These are phyloP conservation scores for Penicillium aurantiogriseum DNA, from an alignment of 2,329 filamentous ascomycete genomes.

Conservation along the genomic window DNA sequence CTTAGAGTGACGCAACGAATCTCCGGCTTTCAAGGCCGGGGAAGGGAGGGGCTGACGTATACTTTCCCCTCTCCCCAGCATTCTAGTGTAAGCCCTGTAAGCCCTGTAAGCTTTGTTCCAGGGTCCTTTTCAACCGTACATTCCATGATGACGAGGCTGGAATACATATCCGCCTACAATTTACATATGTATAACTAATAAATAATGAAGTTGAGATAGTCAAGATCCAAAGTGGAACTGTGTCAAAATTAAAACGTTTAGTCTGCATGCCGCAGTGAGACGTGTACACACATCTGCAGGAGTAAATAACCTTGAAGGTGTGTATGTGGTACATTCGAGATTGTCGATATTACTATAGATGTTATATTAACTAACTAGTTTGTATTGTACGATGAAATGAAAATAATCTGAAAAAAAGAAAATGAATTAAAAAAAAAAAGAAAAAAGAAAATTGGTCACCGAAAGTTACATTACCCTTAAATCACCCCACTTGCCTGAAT, in stretches of 20 bases:
- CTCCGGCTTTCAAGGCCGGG: neutral
- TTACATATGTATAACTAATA: neutral
- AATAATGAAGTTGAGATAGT: neutral
- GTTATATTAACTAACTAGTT: neutral
- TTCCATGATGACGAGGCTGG: neutral
- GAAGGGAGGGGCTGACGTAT: conserved; percentile 4
- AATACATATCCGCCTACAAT: neutral
- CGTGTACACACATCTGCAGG: neutral
- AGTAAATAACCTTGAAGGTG: neutral
- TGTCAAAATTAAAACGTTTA: conserved; percentile 3
- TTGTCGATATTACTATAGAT: neutral
- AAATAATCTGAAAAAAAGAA: neutral
- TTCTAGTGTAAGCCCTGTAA: neutral
- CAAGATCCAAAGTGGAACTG: neutral
- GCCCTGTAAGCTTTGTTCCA: neutral
- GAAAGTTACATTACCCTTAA: conserved; percentile 10
- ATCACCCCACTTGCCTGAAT: conserved; percentile 13
- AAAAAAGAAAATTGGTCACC: conserved; percentile 1
- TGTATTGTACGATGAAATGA: neutral
- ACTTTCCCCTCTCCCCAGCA: neutral
- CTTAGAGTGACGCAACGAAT: conserved; percentile 1
- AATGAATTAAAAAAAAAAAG: neutral
- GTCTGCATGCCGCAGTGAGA: neutral
- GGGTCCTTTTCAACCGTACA: neutral
- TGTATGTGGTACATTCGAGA: neutral